These are phyloP conservation scores for Fusarium setosum DNA, from an alignment of 2,329 filamentous ascomycete species.

Conservation along the genomic window DNA sequence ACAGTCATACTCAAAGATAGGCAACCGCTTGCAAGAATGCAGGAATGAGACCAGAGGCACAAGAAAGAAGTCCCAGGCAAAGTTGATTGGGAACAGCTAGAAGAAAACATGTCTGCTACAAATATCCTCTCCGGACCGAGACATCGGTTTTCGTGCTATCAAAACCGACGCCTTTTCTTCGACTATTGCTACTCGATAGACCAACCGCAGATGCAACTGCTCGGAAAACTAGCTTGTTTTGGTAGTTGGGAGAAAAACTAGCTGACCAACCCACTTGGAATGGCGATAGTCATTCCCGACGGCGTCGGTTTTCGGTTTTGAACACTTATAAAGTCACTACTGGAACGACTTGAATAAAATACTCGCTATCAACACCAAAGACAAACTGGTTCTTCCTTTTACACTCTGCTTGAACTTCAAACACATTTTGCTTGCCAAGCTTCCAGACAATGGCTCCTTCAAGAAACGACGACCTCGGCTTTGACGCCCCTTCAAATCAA, in stretches of 20 bases:
- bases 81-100: neutral
- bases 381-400: neutral
- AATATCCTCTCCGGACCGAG: neutral
- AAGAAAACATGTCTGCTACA: neutral
- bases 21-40: neutral
- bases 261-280: neutral
- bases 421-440: neutral
- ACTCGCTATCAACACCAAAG: too few relatives aligned
- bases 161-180: neutral
- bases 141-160: neutral
- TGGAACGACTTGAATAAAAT: neutral
- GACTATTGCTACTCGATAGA: too few relatives aligned
- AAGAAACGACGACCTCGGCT: slow-evolving; percentile 12
- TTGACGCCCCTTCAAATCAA: neutral
- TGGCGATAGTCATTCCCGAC: slow-evolving; percentile 16
- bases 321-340: neutral
- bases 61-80: neutral
- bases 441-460: neutral
- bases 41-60: neutral
- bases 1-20: neutral
- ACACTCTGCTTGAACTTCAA: neutral
- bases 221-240: too few relatives aligned
- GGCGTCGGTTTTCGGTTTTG: slow-evolving; percentile 23
- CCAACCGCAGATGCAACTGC: neutral
- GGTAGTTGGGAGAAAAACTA: neutral